phyloP scores from a whole-genome alignment of 1,139 yeast genomes.

The Magnusiomyces suaveolens region DNA sequence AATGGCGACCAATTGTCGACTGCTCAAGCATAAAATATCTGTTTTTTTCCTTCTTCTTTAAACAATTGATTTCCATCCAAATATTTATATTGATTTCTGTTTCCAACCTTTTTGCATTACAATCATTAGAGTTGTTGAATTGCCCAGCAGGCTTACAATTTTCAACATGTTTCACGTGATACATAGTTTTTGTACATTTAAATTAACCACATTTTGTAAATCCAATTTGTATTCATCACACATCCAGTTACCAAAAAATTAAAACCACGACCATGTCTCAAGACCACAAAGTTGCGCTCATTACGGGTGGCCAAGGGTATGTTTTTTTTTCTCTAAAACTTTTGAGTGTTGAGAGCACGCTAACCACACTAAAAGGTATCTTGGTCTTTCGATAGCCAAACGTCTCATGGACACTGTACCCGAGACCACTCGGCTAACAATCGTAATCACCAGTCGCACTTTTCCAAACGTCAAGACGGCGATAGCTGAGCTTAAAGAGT shows the following conservation, averaged over 20 bases:
- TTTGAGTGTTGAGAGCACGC: background rate
- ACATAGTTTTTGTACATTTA: no score
- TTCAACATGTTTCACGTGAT: no score
- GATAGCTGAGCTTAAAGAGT: slow-evolving; percentile 50
- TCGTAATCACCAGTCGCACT: slow-evolving; percentile 82
- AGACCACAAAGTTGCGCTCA: slow-evolving; percentile 38
- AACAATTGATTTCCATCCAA: no score
- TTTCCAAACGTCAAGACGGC: slow-evolving; percentile 73
- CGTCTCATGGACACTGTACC: slow-evolving; percentile 57
- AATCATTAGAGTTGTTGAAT: background rate
- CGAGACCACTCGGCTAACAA: slow-evolving; percentile 48
- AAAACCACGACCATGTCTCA: no score
- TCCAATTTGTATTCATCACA: no score
- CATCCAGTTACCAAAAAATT: no score
- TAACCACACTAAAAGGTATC: slow-evolving; percentile 40
- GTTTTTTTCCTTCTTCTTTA: background rate
- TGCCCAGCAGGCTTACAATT: no score
- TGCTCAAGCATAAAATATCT: no score
- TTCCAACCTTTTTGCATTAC: background rate
- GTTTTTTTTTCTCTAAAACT: slow-evolving; percentile 13
- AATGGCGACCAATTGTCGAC: background rate
- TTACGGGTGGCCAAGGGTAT: slow-evolving; percentile 54
- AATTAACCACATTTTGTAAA: no score
- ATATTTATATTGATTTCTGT: no score
- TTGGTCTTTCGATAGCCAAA: slow-evolving; percentile 79